Base-by-base conservation (phyloP, 2,329 filamentous ascomycete genomes). In the Penicillium carneum region DNA sequence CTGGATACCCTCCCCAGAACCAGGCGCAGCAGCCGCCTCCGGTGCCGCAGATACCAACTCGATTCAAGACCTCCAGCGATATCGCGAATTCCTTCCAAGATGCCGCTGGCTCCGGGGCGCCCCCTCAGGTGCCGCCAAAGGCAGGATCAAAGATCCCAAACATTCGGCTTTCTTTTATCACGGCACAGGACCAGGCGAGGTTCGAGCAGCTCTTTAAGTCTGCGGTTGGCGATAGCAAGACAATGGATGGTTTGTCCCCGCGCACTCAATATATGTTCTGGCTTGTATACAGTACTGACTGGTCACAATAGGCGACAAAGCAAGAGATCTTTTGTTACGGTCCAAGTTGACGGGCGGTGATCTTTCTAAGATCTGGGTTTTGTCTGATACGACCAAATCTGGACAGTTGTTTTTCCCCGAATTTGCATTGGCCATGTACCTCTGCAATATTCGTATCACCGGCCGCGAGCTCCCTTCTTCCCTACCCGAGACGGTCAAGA, bases 171-270 rank as follows among this genome's bases (percentile, higher is more conserved):
- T 97, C 93, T 3, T 99, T 99, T 77, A 97, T 99, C 73, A 97
- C 94, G 2, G 93, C 92, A 29, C 88, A 90, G 72, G 95, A 99
- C 75, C 95, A 99, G 79, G 87, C 92, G 72, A 97, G 97, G 80
- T 99, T 99, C 71, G 95, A 99, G 82, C 95, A 95, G 59, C 82
- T 99, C 43, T 99, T 99, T 84, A 97, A 95, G 81, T 96, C 93
- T 57, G 94, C 95, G 14, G 92, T 94, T 38, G 92, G 93, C 36
- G 89, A 93, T 68, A 87, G 85, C 61, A 89, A 93, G 71, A 90
- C 93, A 56, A 87, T 99, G 83, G 92, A 93, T 49, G 95, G 90
- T 77, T 29, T 26, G 51, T 65, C 33, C 49, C 45, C 16, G 16
- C 23, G 2, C 36, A 50, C 34, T 18, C 34, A 47, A 43, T 38